These are phyloP conservation scores for Fusarium sp. DNA, from an alignment of 2,329 filamentous ascomycete genomes.

Conservation along the genomic window DNA sequence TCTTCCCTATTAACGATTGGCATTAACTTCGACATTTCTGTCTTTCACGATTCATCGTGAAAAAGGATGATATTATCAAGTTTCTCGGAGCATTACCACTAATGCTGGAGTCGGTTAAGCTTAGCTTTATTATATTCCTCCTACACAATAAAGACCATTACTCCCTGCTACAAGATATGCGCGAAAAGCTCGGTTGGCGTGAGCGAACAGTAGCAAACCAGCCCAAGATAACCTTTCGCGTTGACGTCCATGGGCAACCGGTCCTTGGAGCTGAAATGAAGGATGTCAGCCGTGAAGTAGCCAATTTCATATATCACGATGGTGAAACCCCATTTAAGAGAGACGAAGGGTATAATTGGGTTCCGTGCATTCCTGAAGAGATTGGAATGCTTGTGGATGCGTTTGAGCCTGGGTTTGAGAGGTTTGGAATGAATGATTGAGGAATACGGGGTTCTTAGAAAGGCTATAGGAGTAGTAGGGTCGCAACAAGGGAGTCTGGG, in stretches of 20 bases:
- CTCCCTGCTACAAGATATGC: background rate
- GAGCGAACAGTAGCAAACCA: background rate
- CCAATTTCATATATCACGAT: background rate
- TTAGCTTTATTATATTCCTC: background rate
- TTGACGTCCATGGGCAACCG: background rate
- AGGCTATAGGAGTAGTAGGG: too few species aligned
- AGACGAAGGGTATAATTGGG: background rate
- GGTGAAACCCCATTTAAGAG: background rate
- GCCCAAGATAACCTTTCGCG: background rate
- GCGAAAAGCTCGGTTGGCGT: background rate
- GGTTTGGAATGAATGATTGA: background rate
- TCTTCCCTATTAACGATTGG: background rate
- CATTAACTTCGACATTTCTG: conserved; percentile 9
- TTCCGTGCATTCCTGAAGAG: background rate
- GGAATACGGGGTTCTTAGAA: too few species aligned
- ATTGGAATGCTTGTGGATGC: background rate
- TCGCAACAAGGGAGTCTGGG: too few species aligned
- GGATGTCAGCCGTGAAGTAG: background rate
- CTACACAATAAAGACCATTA: background rate
- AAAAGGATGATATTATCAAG: background rate
- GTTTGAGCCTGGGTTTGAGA: background rate
- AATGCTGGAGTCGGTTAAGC: background rate
- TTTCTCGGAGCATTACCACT: background rate
- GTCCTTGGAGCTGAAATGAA: background rate
- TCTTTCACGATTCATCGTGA: background rate